A percentile compares a stretch with the other conserved stretches of the same genome.
Evolutionary conservation across 2,329 filamentous ascomycete genomes (phyloP).

Genomic region (Alternaria hordeiaustralica): DNA sequence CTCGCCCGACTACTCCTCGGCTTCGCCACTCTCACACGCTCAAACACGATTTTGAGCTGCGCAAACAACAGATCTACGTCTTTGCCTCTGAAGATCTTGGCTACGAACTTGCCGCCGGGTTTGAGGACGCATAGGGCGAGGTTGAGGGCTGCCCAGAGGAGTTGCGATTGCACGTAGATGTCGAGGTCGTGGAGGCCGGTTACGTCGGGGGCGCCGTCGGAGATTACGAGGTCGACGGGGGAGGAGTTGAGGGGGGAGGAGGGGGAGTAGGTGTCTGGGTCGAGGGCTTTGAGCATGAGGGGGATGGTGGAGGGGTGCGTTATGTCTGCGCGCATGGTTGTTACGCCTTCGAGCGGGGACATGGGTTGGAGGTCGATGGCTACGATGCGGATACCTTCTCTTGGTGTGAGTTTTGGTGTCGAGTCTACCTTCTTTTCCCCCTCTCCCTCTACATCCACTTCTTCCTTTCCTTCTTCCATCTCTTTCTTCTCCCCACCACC

Average conservation of each 20-base stretch:
- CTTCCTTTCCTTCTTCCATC: conserved; percentile 16
- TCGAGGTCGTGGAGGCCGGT: conserved; percentile 96
- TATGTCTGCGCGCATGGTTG: conserved; percentile 91
- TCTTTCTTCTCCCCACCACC: conserved; percentile 29
- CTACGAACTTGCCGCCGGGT: conserved; percentile 94
- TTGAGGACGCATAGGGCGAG: conserved; percentile 90
- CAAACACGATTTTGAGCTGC: conserved; percentile 90
- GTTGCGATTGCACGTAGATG: conserved; percentile 96
- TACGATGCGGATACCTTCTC: conserved; percentile 87
- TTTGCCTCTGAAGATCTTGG: conserved; percentile 94
- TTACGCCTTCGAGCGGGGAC: conserved; percentile 89
- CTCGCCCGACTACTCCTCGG: conserved; percentile 93
- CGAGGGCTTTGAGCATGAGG: conserved; percentile 82
- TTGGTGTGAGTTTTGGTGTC: conserved; percentile 49
- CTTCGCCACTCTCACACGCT: conserved; percentile 87
- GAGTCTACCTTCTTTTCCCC: conserved; percentile 22
- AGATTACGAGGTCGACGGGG: conserved; percentile 91
- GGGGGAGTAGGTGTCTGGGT: conserved; percentile 63
- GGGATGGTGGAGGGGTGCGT: conserved; percentile 96
- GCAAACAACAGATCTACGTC: conserved; percentile 96
- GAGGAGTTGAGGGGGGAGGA: conserved; percentile 58
- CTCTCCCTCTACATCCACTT: conserved; percentile 15
- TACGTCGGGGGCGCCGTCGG: conserved; percentile 94
- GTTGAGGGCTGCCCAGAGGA: conserved; percentile 92
- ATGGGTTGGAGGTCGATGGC: conserved; percentile 96